Percentiles rank a stretch among this genome's conserved stretches.
Conservation (phyloP, 2,329 filamentous ascomycete genomes). For the Colletotrichum tropicicola region DNA sequence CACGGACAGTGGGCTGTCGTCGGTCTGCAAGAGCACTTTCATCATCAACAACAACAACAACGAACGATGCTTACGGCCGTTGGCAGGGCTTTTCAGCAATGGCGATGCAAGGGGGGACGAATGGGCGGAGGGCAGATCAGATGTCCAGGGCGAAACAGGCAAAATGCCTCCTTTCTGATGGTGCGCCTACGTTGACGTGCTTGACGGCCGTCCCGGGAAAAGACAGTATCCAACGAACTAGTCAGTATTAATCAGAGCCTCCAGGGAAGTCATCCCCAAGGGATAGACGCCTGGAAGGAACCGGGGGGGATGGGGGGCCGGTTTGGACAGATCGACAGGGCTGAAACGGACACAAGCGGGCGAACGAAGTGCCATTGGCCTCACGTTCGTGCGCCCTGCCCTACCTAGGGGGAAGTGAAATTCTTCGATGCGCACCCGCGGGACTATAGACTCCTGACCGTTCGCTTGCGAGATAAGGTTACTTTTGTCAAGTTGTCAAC, state of each 20-base stretch:
- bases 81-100: background rate
- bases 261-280: background rate
- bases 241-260: background rate
- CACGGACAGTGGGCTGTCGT: slow-evolving; percentile 16
- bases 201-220: background rate
- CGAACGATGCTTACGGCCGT: background rate
- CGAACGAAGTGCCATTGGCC: background rate
- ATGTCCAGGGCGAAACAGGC: background rate
- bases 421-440: background rate
- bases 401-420: background rate
- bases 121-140: background rate
- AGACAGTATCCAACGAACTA: background rate
- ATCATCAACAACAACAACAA: background rate
- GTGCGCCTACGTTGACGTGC: background rate
- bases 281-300: background rate
- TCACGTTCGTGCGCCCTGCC: background rate
- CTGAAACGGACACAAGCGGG: slow-evolving; percentile 18
- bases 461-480: background rate
- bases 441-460: background rate
- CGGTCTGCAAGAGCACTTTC: background rate
- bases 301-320: background rate
- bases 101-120: background rate
- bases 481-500: background rate
- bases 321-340: slow-evolving; percentile 14
- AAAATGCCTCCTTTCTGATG: background rate